Percentiles rank a stretch among this genome's conserved stretches.
phyloP scores from a whole-genome alignment of 169 alveolate genomes.

The Blepharisma undulans region DNA sequence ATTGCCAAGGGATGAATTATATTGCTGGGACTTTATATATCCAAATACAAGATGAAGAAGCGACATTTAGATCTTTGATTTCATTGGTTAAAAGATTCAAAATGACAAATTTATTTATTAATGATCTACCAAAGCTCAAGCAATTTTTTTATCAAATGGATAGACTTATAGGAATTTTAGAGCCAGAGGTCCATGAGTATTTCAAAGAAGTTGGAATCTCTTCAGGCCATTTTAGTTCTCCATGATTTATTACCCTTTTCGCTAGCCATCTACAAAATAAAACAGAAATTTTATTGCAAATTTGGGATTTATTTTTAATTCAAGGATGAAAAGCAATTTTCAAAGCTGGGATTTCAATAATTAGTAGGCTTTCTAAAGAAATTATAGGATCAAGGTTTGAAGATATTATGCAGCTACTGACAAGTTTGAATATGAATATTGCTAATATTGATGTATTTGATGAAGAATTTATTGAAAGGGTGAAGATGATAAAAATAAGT shows the following conservation, averaged over 20 bases:
- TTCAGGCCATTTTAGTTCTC: slow-evolving; percentile 51
- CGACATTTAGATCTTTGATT: slow-evolving; percentile 62
- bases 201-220: slow-evolving; percentile 42
- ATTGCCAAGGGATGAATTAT: slow-evolving; percentile 82
- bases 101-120: slow-evolving; percentile 49
- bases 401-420: not conserved
- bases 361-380: not conserved
- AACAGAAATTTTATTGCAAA: not conserved
- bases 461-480: not conserved
- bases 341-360: slow-evolving; percentile 24
- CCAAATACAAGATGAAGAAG: slow-evolving; percentile 52
- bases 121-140: slow-evolving; percentile 61
- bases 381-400: slow-evolving; percentile 4
- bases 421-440: not conserved
- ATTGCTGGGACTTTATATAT: slow-evolving; percentile 72
- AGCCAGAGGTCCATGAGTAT: slow-evolving; percentile 45
- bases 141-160: slow-evolving; percentile 53
- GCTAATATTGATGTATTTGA: slow-evolving; percentile 14
- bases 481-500: not conserved
- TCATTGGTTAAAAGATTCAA: slow-evolving; percentile 57
- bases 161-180: slow-evolving; percentile 44
- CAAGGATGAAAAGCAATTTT: slow-evolving; percentile 31
- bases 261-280: slow-evolving; percentile 22
- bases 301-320: slow-evolving; percentile 29
- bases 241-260: slow-evolving; percentile 44